Evolutionary conservation across 2,329 filamentous ascomycete genomes (phyloP).

Genomic region (Trichoderma aggressivum): DNA sequence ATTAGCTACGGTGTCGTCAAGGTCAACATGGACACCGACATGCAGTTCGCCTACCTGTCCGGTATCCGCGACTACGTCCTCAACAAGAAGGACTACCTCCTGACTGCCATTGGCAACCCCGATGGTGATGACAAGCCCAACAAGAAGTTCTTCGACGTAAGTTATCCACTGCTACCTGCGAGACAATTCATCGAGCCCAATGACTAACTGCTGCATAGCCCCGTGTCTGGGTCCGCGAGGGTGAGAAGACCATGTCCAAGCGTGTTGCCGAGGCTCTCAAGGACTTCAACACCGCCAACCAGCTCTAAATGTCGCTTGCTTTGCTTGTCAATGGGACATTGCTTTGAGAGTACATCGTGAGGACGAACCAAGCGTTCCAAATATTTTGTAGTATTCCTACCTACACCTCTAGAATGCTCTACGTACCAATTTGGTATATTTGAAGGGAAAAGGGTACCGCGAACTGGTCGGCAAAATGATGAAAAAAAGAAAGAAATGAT

Average conservation of each 20-base stretch:
- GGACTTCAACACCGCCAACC: constrained; percentile 71
- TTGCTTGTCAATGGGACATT: not conserved
- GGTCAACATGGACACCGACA: constrained; percentile 98
- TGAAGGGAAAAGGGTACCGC: not conserved
- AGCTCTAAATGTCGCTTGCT: constrained; percentile 30
- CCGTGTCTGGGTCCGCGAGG: constrained; percentile 92
- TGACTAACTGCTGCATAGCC: constrained; percentile 47
- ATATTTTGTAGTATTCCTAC: not conserved
- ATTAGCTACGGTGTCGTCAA: constrained; percentile 95
- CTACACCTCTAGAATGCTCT: not conserved
- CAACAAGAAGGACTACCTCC: constrained; percentile 92
- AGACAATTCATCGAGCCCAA: not conserved
- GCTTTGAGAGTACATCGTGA: not conserved
- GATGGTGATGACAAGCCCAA: constrained; percentile 97
- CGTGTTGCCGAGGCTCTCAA: constrained; percentile 77
- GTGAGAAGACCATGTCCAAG: constrained; percentile 92
- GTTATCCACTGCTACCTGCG: constrained; percentile 20
- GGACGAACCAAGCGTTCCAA: not conserved
- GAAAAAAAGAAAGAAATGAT: not conserved
- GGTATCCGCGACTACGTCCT: constrained; percentile 94
- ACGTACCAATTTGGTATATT: constrained; percentile 1
- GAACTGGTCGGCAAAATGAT: not conserved
- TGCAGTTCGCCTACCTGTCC: constrained; percentile 89
- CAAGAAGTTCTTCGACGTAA: constrained; percentile 83
- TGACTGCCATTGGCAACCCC: constrained; percentile 86